Conservation (phyloP, 75 land plant species). For the Sequoia sempervirens region DNA sequence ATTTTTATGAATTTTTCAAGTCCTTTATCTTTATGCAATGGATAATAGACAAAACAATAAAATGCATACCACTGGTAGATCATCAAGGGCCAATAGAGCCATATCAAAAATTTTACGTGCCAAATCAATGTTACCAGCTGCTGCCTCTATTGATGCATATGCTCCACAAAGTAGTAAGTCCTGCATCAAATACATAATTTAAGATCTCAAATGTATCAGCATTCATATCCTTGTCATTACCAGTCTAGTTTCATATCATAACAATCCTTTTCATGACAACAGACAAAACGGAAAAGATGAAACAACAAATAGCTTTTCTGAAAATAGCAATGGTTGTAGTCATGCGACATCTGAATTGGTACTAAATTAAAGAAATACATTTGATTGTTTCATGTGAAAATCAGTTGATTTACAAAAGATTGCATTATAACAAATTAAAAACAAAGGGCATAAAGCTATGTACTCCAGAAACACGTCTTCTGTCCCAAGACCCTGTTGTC, state of each 20-base stretch:
- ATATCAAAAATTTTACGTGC: slow-evolving; percentile 96
- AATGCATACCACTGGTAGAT: slow-evolving; percentile 54
- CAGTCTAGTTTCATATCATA: background rate
- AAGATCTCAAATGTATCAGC: background rate
- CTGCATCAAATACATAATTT: slow-evolving; percentile 28
- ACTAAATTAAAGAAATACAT: background rate
- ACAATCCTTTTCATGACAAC: background rate
- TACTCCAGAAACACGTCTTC: no score
- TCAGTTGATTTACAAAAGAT: background rate
- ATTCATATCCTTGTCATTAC: background rate
- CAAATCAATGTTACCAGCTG: slow-evolving; percentile 70
- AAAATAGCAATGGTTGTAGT: background rate
- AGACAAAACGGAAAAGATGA: background rate
- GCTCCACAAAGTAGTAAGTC: slow-evolving; percentile 85
- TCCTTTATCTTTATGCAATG: background rate
- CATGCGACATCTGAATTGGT: background rate
- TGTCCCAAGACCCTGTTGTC: no score
- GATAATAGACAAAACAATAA: background rate
- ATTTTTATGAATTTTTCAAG: background rate
- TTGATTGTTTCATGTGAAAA: background rate
- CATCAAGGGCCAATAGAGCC: slow-evolving; percentile 60
- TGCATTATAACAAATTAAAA: background rate
- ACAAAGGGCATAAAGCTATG: background rate
- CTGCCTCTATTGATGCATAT: slow-evolving; percentile 82
- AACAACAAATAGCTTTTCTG: background rate